These are phyloP conservation scores for Aureobasidium leucospermi DNA, from an alignment of 2,329 filamentous ascomycete species.

Conservation along the genomic window DNA sequence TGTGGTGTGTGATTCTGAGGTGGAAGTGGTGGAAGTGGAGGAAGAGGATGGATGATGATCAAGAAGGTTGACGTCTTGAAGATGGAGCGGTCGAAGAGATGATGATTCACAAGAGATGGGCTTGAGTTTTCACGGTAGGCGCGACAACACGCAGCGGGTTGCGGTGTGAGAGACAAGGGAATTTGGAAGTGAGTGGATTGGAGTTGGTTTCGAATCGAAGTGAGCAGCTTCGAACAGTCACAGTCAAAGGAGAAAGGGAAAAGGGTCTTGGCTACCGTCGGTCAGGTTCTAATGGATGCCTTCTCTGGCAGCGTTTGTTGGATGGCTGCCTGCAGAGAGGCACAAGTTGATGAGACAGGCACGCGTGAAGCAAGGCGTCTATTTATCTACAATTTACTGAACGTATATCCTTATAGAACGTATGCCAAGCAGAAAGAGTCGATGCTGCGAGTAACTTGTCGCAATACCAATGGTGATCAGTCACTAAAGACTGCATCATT, in stretches of 20 bases:
- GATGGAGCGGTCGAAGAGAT: background rate
- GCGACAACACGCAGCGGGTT: background rate
- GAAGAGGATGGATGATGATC: background rate
- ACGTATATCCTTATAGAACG: too few species aligned
- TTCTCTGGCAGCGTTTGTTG: background rate
- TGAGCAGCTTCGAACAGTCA: background rate
- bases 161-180: background rate
- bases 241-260: background rate
- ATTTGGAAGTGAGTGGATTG: background rate
- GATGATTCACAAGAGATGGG: too few species aligned
- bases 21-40: background rate
- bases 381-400: too few species aligned
- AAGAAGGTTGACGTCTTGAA: constrained; percentile 6
- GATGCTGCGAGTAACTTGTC: too few species aligned
- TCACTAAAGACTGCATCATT: too few species aligned
- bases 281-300: background rate
- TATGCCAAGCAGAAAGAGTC: too few species aligned
- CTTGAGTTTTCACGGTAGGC: too few species aligned
- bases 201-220: background rate
- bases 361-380: background rate
- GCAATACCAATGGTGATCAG: too few species aligned
- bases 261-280: background rate
- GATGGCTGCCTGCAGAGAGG: constrained; percentile 9
- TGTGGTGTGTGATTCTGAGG: background rate
- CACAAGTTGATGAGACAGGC: background rate